phyloP scores from a whole-genome alignment of 352 stramenopile genomes.

The Globisporangium mamillatum region DNA sequence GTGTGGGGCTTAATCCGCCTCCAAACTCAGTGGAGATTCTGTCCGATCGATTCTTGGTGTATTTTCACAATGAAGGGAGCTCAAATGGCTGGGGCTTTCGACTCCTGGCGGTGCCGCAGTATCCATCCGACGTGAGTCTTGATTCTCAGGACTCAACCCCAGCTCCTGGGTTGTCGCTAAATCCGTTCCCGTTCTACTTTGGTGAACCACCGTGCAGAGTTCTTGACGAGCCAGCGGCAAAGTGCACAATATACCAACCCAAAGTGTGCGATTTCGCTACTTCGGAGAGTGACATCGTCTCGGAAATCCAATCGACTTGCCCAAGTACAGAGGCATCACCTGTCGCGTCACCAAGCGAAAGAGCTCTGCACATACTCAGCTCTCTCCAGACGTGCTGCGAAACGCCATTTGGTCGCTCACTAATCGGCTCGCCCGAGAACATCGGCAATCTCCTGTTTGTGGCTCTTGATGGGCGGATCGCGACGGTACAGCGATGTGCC shows the following conservation, averaged over 20 bases:
- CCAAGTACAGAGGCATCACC: conserved; percentile 27
- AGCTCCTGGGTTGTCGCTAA: conserved; percentile 21
- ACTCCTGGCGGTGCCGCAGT: conserved; percentile 51
- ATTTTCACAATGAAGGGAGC: conserved; percentile 59
- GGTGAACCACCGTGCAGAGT: conserved; percentile 56
- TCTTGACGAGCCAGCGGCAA: conserved; percentile 44
- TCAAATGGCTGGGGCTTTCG: conserved; percentile 71
- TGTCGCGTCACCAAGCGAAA: conserved; percentile 33
- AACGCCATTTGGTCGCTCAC: conserved; percentile 44
- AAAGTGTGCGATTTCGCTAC: conserved; percentile 45
- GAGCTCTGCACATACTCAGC: conserved; percentile 63
- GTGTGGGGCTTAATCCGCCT: not conserved
- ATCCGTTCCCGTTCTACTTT: conserved; percentile 70
- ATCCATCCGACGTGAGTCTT: conserved; percentile 12
- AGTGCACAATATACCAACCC: conserved; percentile 60
- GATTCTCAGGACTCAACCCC: not conserved
- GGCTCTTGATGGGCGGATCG: conserved; percentile 41
- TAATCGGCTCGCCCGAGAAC: conserved; percentile 60
- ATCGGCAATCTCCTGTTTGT: conserved; percentile 59
- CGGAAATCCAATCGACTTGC: conserved; percentile 48
- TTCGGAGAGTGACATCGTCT: conserved; percentile 48
- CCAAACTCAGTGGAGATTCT: conserved; percentile 55
- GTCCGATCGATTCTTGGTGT: conserved; percentile 67
- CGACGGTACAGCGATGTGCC: conserved; percentile 49
- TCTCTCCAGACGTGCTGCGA: conserved; percentile 61